Percentiles rank a stretch among this genome's conserved stretches.
phyloP scores from a whole-genome alignment of 108 stramenopile species.

The Pseudonitzschia pungens region DNA sequence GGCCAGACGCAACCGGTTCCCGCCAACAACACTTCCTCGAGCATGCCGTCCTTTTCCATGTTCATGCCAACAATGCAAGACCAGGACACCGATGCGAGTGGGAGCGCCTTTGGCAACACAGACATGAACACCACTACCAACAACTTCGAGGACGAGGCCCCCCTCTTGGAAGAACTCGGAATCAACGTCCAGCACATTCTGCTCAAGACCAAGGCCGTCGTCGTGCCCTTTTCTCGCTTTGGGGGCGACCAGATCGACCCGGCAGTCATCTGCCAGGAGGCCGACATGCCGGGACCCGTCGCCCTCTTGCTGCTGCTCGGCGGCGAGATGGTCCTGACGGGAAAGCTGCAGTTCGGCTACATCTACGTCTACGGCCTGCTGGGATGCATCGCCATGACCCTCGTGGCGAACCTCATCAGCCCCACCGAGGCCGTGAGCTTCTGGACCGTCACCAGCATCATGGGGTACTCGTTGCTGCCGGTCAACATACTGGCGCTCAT shows the following conservation, averaged over 20 bases:
- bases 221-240: constrained; percentile 65
- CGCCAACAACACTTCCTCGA: not conserved
- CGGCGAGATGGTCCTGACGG: constrained; percentile 86
- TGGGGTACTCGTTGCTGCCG: constrained; percentile 97
- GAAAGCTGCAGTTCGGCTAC: constrained; percentile 97
- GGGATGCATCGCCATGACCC: constrained; percentile 92
- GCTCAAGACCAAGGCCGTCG: constrained; percentile 88
- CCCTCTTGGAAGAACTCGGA: constrained; percentile 97
- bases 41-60: constrained; percentile 1
- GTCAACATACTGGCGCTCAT: constrained; percentile 93
- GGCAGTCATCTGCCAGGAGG: constrained; percentile 65
- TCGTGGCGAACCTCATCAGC: constrained; percentile 93
- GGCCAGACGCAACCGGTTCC: not conserved
- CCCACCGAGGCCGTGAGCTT: constrained; percentile 67
- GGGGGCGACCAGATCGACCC: constrained; percentile 41
- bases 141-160: constrained; percentile 78
- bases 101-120: not conserved
- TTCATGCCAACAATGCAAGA: constrained; percentile 4
- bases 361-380: constrained; percentile 97
- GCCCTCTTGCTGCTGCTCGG: constrained; percentile 89
- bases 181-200: constrained; percentile 95
- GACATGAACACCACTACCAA: not conserved
- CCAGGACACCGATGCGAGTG: no score
- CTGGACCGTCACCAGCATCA: constrained; percentile 86
- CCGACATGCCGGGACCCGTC: constrained; percentile 97